Percentiles rank a stretch among this genome's conserved stretches.
These are phyloP conservation scores for Saprolegnia diclina DNA, from an alignment of 352 stramenopile genomes.

Conservation along the genomic window DNA sequence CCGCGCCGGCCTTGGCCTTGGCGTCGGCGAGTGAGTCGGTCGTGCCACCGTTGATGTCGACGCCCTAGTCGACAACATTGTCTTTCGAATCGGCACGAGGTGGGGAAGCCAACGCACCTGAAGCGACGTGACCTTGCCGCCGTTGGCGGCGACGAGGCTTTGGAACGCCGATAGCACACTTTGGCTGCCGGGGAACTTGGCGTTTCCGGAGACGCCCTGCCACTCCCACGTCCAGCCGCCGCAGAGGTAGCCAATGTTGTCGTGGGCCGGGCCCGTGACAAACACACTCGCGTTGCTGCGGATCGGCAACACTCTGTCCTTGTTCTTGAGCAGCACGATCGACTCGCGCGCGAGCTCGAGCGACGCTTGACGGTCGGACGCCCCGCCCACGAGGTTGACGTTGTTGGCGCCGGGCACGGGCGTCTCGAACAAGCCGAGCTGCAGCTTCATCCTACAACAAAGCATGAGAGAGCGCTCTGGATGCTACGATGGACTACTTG, in stretches of 20 bases:
- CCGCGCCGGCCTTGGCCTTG: slow-evolving; percentile 42
- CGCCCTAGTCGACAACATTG: slow-evolving; percentile 40
- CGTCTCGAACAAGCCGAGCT: slow-evolving; percentile 63
- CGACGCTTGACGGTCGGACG: slow-evolving; percentile 46
- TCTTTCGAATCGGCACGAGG: slow-evolving; percentile 54
- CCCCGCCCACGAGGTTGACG: slow-evolving; percentile 43
- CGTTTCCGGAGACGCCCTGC: slow-evolving; percentile 73
- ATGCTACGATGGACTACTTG: slow-evolving; percentile 24
- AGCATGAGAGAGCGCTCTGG: too few species aligned
- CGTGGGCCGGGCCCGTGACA: slow-evolving; percentile 55
- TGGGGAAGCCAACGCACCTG: slow-evolving; percentile 35
- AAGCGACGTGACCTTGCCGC: neutral
- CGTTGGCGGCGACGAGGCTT: neutral
- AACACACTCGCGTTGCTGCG: slow-evolving; percentile 38
- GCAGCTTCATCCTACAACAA: slow-evolving; percentile 44
- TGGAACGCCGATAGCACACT: slow-evolving; percentile 53
- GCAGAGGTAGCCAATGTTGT: slow-evolving; percentile 67
- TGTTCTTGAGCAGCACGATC: slow-evolving; percentile 84
- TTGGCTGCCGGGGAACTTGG: slow-evolving; percentile 52
- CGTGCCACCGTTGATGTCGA: slow-evolving; percentile 53
- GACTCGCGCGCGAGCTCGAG: slow-evolving; percentile 72
- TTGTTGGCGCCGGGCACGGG: slow-evolving; percentile 45
- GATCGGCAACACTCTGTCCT: slow-evolving; percentile 48
- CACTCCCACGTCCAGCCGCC: slow-evolving; percentile 78
- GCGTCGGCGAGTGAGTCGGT: slow-evolving; percentile 48